Evolutionary conservation across 2,329 filamentous ascomycete species (phyloP), one percentile per base, ranked within the genome.

Genomic region (Dothidotthia symphoricarpi): DNA sequence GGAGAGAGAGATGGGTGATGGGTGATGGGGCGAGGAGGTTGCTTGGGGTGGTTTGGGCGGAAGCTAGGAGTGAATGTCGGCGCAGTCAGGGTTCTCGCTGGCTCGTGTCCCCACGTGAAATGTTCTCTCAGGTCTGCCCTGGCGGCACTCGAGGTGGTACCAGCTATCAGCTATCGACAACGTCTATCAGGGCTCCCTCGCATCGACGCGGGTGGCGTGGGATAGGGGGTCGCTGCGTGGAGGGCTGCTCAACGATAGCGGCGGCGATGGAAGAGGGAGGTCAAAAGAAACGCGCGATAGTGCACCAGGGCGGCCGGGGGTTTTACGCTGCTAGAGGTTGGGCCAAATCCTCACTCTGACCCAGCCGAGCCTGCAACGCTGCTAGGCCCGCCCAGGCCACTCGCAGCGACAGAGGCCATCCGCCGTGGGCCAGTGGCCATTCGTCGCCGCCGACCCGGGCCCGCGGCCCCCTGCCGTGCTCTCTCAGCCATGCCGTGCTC

Each of bases 71-170:
- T 31, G 39, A 35, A 31, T 29, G 22, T 34, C 40, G 39, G 42
- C 29, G 42, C 30, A 17, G 50, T 33, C 35, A 40, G 34, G 40
- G 43, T 38, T 31, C 36, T 43, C 28, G 45, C 35, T 48, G 51
- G 49, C 49, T 51, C 47, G 53, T 54, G 53, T 53, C 49, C 45
- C 54, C 57, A 61, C 59, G 59, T 55, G 55, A 59, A 57, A 39
- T 35, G 36, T 36, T 39, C 28, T 32, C 25, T 22, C 25, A 12
- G 16, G 26, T 16, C 28, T 24, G 31, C 27, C 27, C 40, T 31
- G 36, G 19, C 16, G 14, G 39, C 22, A 19, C 27, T 13, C 16
- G 25, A 16, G 33, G n/a, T n/a, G 24, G 24, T 28, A 28, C 28
- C 29, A 32, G 34, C 45, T 50, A 42, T 45, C 45, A 41, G 30